phyloP scores from a whole-genome alignment of 2,329 filamentous ascomycete genomes.

The Trichoderma sp. region DNA sequence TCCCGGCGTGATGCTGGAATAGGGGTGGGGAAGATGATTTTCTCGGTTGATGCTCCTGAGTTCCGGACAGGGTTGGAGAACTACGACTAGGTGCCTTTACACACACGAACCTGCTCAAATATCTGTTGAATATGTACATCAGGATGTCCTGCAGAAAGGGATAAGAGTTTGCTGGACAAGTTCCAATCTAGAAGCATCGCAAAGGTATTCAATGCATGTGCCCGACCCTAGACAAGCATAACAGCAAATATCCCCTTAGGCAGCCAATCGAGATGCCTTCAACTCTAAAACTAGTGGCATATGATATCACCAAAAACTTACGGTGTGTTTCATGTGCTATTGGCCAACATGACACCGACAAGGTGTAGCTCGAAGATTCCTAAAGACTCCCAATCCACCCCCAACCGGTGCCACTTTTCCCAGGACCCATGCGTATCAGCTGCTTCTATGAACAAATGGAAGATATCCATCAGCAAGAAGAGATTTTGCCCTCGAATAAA shows the following conservation, averaged over 20 bases:
- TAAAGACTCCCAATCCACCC: background rate
- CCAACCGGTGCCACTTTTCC: background rate
- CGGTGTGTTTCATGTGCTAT: constrained; percentile 11
- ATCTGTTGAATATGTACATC: background rate
- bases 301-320: background rate
- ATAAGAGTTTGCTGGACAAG: background rate
- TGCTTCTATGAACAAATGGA: background rate
- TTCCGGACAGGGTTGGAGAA: background rate
- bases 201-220: background rate
- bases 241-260: background rate
- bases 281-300: background rate
- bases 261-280: background rate
- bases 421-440: background rate
- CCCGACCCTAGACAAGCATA: background rate
- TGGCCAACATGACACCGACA: background rate
- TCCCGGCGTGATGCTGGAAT: background rate
- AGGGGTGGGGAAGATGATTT: background rate
- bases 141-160: background rate
- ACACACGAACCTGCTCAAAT: background rate
- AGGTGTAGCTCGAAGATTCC: background rate
- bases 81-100: background rate
- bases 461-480: background rate
- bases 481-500: background rate
- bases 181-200: background rate
- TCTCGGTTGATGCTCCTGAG: background rate